Evolutionary conservation across 73 alveolate genomes (phyloP).

Genomic region (Tetrahymena elliotti): DNA sequence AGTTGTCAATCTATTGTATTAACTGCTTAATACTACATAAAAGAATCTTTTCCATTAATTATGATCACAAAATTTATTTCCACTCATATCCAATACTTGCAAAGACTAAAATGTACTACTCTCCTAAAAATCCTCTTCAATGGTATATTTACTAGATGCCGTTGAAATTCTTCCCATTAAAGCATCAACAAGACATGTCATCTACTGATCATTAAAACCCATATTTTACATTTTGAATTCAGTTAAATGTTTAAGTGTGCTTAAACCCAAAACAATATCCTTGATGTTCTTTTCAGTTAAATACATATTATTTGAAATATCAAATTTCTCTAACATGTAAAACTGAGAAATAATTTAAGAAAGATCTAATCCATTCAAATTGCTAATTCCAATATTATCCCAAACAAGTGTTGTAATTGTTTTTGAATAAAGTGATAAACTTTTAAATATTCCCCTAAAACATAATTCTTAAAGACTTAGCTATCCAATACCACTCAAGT

Average conservation of each 20-base stretch:
- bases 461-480: background rate
- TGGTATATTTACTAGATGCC: background rate
- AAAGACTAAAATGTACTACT: background rate
- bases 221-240: background rate
- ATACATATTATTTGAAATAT: background rate
- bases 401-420: background rate
- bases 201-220: background rate
- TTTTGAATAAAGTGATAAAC: background rate
- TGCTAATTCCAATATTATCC: background rate
- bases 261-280: background rate
- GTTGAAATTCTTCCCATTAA: background rate
- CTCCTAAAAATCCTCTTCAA: background rate
- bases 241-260: background rate
- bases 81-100: background rate
- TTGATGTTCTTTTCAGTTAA: background rate
- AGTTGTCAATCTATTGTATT: background rate
- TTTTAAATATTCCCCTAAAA: background rate
- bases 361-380: background rate
- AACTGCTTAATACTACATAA: background rate
- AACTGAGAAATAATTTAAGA: background rate
- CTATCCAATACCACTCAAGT: background rate
- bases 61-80: background rate
- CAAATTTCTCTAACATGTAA: background rate
- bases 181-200: background rate
- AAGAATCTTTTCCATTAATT: background rate